A percentile compares a stretch with the other conserved stretches of the same genome.
Conservation (phyloP, 2,329 filamentous ascomycete genomes). For the Cladosporium sp. region DNA sequence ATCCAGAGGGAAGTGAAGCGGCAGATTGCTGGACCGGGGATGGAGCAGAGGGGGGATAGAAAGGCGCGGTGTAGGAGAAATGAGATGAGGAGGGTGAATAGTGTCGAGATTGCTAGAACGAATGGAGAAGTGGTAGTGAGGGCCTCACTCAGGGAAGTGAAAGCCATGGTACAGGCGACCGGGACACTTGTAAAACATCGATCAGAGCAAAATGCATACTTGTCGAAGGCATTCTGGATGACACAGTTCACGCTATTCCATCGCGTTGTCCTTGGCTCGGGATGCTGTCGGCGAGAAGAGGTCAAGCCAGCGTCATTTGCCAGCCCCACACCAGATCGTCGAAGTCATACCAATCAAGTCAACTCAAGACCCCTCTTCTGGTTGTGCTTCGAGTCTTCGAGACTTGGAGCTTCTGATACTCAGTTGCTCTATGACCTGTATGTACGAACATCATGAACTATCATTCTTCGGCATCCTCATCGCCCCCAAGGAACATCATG, state of each 20-base stretch:
- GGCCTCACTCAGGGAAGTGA: neutral
- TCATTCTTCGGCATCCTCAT: too few relatives aligned
- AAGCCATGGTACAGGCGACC: neutral
- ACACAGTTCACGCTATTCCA: neutral
- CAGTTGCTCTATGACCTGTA: too few relatives aligned
- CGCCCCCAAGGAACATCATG: too few relatives aligned
- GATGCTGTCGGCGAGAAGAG: neutral
- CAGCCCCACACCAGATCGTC: too few relatives aligned
- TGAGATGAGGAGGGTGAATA: slow-evolving; percentile 4
- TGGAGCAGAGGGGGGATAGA: slow-evolving; percentile 30
- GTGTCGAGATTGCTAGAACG: neutral
- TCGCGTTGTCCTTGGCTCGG: slow-evolving; percentile 6
- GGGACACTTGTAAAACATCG: too few relatives aligned
- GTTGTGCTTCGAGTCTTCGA: too few relatives aligned
- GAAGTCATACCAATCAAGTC: too few relatives aligned
- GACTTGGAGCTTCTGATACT: too few relatives aligned
- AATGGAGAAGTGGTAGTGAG: neutral
- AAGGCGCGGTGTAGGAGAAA: slow-evolving; percentile 30
- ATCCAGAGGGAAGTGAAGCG: slow-evolving; percentile 26
- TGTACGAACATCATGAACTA: too few relatives aligned
- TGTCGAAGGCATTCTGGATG: neutral
- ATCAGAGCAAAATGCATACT: neutral
- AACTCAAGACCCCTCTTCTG: too few relatives aligned
- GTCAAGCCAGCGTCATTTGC: neutral
- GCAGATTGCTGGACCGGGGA: slow-evolving; percentile 30